phyloP scores from a whole-genome alignment of 306 rosid species.

The Boehmeria nivea region DNA sequence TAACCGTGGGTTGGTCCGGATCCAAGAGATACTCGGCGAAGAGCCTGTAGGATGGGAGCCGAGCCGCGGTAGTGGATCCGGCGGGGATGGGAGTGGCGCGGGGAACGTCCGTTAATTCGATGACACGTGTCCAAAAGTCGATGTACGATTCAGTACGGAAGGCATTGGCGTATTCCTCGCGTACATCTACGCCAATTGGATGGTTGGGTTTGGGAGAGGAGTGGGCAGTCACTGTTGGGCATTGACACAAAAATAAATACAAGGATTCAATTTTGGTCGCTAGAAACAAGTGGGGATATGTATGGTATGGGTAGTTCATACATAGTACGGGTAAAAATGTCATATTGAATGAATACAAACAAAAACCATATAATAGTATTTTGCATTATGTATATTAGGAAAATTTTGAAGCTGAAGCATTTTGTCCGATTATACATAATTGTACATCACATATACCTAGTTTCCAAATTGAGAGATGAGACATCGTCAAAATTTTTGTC shows the following conservation, averaged over 20 bases:
- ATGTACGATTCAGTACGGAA: conserved; percentile 78
- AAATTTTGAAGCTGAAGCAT: no score
- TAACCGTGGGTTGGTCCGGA: conserved; percentile 46
- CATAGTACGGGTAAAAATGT: no score
- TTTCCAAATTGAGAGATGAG: no score
- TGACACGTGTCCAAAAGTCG: conserved; percentile 76
- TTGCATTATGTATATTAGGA: no score
- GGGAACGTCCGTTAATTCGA: conserved; percentile 16
- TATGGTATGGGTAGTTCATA: no score
- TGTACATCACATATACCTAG: no score
- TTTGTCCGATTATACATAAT: no score
- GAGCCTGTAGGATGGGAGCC: conserved; percentile 72
- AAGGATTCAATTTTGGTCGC: background rate
- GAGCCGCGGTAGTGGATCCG: conserved; percentile 47
- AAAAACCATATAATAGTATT: no score
- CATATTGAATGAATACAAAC: no score
- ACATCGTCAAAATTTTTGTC: no score
- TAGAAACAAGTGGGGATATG: no score
- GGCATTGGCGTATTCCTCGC: conserved; percentile 72
- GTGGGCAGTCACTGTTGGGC: conserved; percentile 14
- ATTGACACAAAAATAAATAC: background rate
- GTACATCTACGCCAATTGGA: conserved; percentile 35
- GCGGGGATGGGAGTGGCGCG: conserved; percentile 20
- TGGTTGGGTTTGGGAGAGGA: conserved; percentile 11
- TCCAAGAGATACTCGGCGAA: conserved; percentile 67